Base-by-base conservation (phyloP, 345 rosid genomes). In the Hypericum androsaemum region DNA sequence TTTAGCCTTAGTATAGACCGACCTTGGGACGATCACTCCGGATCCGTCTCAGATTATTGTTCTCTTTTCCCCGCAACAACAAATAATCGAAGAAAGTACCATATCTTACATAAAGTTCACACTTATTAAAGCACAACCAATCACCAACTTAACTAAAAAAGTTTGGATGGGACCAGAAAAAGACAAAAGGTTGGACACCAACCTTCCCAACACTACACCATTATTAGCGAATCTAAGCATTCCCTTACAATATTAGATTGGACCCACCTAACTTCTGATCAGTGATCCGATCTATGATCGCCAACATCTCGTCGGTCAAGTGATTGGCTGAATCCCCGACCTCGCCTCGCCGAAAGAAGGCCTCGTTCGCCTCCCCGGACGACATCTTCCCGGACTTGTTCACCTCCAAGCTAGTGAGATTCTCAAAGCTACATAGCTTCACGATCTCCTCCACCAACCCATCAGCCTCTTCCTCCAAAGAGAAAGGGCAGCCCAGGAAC, bases 271-370 rank as follows among this genome's bases (percentile, higher is more conserved):
- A 52, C 61, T 61, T 77, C 15, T 54, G 10, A 38, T 71, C 62
- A 42, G 71, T 59, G 41, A 77, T 65, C n/a, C 43, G 53, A 43
- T 80, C 78, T 7, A 82, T 8, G 12, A 50, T 58, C 45, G 57
- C 67, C 0, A 39, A 58, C 80, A 80, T 77, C 2, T 75, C 72
- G 4, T 59, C 43, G 1, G 80, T 71, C 40, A 82, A 69, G 70
- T 75, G 46, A 64, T 77, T 75, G 41, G 39, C 49, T 67, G 71
- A 76, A 5, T 80, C 89, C 32, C 86, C 82, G 12, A 77, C 70
- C 55, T 69, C 71, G 16, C 89, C 89, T 61, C 64, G 71, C 44
- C 89, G 62, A 43, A 77, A 80, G 47, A 71, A 77, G 0, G 41
- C n/a, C 8, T 58, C 43, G 39, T 58, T 51, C 45, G 51, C 59